These are phyloP conservation scores for Stromatinia cepivora DNA, from an alignment of 2,329 filamentous ascomycete genomes.

Conservation along the genomic window DNA sequence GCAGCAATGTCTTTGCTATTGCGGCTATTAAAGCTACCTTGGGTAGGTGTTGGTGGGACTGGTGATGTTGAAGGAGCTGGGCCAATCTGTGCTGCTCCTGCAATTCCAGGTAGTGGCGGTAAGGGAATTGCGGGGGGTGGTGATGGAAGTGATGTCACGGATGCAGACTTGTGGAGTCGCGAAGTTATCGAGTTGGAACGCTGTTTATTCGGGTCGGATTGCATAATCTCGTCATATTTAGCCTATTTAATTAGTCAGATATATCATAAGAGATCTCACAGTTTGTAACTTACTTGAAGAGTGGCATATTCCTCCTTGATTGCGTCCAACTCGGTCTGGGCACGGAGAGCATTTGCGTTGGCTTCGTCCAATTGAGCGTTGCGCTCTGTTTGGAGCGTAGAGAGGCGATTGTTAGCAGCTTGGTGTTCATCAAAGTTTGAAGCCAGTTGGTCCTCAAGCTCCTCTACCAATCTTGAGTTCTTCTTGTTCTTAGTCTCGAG, in stretches of 20 bases:
- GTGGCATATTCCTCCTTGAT: constrained; percentile 69
- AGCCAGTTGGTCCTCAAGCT: constrained; percentile 94
- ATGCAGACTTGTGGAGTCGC: constrained; percentile 74
- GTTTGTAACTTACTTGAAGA: constrained; percentile 55
- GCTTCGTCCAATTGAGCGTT: constrained; percentile 77
- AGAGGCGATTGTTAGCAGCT: constrained; percentile 79
- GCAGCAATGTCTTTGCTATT: constrained; percentile 76
- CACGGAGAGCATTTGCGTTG: constrained; percentile 59
- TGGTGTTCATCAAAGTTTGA: constrained; percentile 94
- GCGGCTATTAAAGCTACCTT: constrained; percentile 52
- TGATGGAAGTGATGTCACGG: constrained; percentile 81
- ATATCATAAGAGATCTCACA: background rate
- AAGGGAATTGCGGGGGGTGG: constrained; percentile 95
- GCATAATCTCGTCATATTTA: constrained; percentile 57
- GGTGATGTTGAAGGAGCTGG: constrained; percentile 42
- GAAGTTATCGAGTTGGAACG: constrained; percentile 55
- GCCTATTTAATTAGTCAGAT: constrained; percentile 46
- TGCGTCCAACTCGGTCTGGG: constrained; percentile 68
- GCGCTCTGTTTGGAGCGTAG: constrained; percentile 74
- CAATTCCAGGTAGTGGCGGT: constrained; percentile 74
- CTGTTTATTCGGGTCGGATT: constrained; percentile 44
- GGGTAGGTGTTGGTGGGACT: constrained; percentile 54
- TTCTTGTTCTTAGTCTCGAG: constrained; percentile 76
- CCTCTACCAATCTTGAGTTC: constrained; percentile 87
- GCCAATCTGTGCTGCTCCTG: constrained; percentile 48